phyloP scores from a whole-genome alignment of 495 filamentous ascomycete species.

The Penicillium diatomitis region DNA sequence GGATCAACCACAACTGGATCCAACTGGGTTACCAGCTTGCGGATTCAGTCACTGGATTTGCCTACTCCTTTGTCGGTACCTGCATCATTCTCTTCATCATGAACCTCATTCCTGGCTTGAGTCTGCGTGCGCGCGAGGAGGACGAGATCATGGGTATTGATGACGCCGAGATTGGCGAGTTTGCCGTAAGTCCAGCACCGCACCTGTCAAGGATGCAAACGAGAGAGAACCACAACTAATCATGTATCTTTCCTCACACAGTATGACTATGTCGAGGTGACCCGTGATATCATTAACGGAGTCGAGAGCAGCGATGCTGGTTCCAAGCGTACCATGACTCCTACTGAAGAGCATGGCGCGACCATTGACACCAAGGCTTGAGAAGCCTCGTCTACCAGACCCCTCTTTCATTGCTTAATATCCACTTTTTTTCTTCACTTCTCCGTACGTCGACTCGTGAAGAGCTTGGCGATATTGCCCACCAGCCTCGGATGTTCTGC shows the following conservation, averaged over 20 bases:
- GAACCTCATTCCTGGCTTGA: constrained; percentile 77
- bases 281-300: constrained; percentile 67
- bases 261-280: constrained; percentile 95
- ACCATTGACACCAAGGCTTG: constrained; percentile 26
- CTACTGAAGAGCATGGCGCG: constrained; percentile 10
- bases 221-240: neutral
- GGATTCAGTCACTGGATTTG: constrained; percentile 72
- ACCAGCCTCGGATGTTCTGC: too few relatives aligned
- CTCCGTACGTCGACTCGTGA: neutral
- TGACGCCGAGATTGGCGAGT: constrained; percentile 94
- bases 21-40: constrained; percentile 85
- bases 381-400: neutral
- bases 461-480: neutral
- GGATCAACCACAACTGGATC: constrained; percentile 84
- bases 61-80: constrained; percentile 80
- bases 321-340: constrained; percentile 28
- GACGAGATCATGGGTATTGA: constrained; percentile 89
- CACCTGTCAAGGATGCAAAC: neutral
- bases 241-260: constrained; percentile 6
- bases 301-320: constrained; percentile 31
- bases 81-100: constrained; percentile 81
- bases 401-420: constrained; percentile 8
- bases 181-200: constrained; percentile 50
- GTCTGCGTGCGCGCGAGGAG: constrained; percentile 71
- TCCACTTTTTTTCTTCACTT: neutral